Percentiles rank a stretch among this genome's conserved stretches.
Conservation (phyloP, 2,329 filamentous ascomycete species). For the Blumeria hordei region DNA sequence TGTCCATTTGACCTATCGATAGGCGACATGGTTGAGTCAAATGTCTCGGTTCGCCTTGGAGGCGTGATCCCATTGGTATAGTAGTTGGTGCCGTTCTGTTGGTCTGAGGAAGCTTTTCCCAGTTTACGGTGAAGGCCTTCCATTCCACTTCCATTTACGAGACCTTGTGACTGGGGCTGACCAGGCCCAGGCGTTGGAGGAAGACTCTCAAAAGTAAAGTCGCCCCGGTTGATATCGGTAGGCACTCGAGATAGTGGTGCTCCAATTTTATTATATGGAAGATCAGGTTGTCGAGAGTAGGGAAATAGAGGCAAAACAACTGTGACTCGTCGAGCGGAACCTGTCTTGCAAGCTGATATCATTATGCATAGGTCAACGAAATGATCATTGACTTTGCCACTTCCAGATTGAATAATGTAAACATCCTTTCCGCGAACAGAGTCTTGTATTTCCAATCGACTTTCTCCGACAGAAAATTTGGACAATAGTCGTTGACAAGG, state of each 20-base stretch:
- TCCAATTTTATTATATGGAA: slow-evolving; percentile 88
- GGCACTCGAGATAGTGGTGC: slow-evolving; percentile 59
- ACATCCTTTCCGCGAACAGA: slow-evolving; percentile 96
- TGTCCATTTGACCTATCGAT: slow-evolving; percentile 13
- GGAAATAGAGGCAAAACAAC: slow-evolving; percentile 89
- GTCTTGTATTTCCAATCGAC: slow-evolving; percentile 83
- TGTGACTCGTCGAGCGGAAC: slow-evolving; percentile 78
- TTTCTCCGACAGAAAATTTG: slow-evolving; percentile 92
- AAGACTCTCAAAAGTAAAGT: slow-evolving; percentile 78
- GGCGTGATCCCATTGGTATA: slow-evolving; percentile 17
- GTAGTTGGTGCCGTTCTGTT: slow-evolving; percentile 21
- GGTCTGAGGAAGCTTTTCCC: slow-evolving; percentile 39
- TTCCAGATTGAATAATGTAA: slow-evolving; percentile 90
- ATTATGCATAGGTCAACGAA: slow-evolving; percentile 94
- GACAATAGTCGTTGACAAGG: slow-evolving; percentile 58
- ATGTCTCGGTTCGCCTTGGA: slow-evolving; percentile 13
- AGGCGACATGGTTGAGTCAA: slow-evolving; percentile 11
- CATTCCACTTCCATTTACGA: slow-evolving; percentile 27
- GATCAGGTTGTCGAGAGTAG: slow-evolving; percentile 86
- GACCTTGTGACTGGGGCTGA: slow-evolving; percentile 36
- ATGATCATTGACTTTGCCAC: slow-evolving; percentile 84
- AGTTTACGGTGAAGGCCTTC: slow-evolving; percentile 50
- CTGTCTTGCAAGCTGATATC: slow-evolving; percentile 91
- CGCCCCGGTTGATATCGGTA: slow-evolving; percentile 24
- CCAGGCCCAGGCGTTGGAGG: slow-evolving; percentile 64